Conservation (phyloP, 192 early-diverging fungal species). For the Podila epigama region DNA sequence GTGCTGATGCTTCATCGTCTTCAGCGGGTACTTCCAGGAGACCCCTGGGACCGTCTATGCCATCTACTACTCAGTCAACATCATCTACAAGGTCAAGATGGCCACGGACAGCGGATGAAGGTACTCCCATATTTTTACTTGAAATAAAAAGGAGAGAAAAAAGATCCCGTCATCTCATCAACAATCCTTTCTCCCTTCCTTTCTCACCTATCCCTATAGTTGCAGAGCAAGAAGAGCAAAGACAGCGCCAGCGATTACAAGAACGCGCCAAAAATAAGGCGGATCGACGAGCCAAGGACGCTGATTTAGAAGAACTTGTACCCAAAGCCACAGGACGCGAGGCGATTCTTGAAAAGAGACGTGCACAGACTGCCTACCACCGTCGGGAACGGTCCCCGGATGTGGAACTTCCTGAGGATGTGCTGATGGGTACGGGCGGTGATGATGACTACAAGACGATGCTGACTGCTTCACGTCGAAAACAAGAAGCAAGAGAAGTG, state of each 20-base stretch:
- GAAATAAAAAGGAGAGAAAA: neutral
- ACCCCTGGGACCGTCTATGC: slow-evolving; percentile 17
- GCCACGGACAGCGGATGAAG: slow-evolving; percentile 39
- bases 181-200: neutral
- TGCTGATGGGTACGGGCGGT: slow-evolving; percentile 64
- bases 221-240: slow-evolving; percentile 57
- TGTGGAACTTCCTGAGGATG: slow-evolving; percentile 66
- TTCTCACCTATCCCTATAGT: slow-evolving; percentile 6
- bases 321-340: slow-evolving; percentile 73
- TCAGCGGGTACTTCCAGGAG: slow-evolving; percentile 10
- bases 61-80: slow-evolving; percentile 16
- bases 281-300: slow-evolving; percentile 58
- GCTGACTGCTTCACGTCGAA: slow-evolving; percentile 22
- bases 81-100: slow-evolving; percentile 2
- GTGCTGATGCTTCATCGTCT: neutral
- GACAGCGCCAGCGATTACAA: slow-evolving; percentile 32
- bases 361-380: slow-evolving; percentile 65
- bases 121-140: neutral
- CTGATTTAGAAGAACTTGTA: slow-evolving; percentile 67
- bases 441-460: slow-evolving; percentile 56
- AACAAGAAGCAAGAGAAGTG: slow-evolving; percentile 27
- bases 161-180: neutral
- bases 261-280: slow-evolving; percentile 53
- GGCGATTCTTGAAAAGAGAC: slow-evolving; percentile 67
- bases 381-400: slow-evolving; percentile 68